Evolutionary conservation across 106 monocot genomes (phyloP).

Genomic region (Dendrobium nobile): DNA sequence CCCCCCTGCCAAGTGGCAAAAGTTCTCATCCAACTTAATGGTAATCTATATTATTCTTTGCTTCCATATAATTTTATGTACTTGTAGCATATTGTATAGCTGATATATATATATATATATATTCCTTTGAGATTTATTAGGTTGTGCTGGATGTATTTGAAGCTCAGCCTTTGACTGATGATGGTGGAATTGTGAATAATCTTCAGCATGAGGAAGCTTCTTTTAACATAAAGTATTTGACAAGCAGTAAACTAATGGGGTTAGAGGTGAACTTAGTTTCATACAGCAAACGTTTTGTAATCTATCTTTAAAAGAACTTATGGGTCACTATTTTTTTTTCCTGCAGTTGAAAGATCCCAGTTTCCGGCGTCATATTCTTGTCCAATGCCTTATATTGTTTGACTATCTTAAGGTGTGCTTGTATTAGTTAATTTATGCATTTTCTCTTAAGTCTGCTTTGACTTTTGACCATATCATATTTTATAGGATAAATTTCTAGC

Average conservation of each 20-base stretch:
- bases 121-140: slow-evolving; percentile 27
- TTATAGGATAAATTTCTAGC: too few relatives aligned
- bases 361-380: slow-evolving; percentile 94
- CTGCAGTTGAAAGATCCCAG: slow-evolving; percentile 90
- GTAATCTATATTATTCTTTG: slow-evolving; percentile 21
- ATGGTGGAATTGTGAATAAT: slow-evolving; percentile 85
- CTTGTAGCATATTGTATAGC: neutral
- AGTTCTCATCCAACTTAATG: slow-evolving; percentile 66
- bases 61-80: neutral
- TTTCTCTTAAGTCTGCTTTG: neutral
- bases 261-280: slow-evolving; percentile 65
- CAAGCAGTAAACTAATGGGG: slow-evolving; percentile 97
- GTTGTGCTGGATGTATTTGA: slow-evolving; percentile 96
- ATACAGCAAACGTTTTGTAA: neutral
- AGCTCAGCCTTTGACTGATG: slow-evolving; percentile 93
- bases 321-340: slow-evolving; percentile 1
- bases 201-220: slow-evolving; percentile 75
- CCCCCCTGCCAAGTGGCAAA: slow-evolving; percentile 78
- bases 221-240: slow-evolving; percentile 97
- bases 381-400: slow-evolving; percentile 95
- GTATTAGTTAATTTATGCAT: neutral
- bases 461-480: too few relatives aligned
- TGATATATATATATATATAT: neutral
- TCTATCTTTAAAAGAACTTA: neutral
- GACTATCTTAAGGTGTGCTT: slow-evolving; percentile 84